phyloP scores from a whole-genome alignment of 2,329 filamentous ascomycete genomes.

The Graphilbum fragrans region DNA sequence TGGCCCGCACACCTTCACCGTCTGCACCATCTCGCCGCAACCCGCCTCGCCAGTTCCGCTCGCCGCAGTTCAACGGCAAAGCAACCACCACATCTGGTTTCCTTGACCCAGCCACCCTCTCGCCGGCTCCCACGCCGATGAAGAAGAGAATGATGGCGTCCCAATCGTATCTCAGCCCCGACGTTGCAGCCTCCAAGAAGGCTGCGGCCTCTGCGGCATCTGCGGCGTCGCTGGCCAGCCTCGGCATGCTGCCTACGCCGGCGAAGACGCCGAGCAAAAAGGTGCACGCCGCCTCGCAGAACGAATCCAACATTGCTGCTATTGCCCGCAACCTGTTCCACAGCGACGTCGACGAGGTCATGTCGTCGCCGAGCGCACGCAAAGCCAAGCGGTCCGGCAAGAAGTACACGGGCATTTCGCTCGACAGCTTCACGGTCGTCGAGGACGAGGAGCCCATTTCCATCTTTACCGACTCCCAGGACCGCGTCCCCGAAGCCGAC shows the following conservation, averaged over 20 bases:
- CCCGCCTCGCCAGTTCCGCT: slow-evolving; percentile 12
- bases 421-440: slow-evolving; percentile 47
- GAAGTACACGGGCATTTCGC: slow-evolving; percentile 40
- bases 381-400: slow-evolving; percentile 40
- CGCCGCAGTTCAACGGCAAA: slow-evolving; percentile 14
- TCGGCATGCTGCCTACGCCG: slow-evolving; percentile 61
- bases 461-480: slow-evolving; percentile 71
- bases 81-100: slow-evolving; percentile 8
- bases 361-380: slow-evolving; percentile 38
- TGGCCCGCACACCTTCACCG: slow-evolving; percentile 44
- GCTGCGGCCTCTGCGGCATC: slow-evolving; percentile 25
- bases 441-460: slow-evolving; percentile 48
- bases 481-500: slow-evolving; percentile 60
- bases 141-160: slow-evolving; percentile 36
- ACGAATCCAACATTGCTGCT: slow-evolving; percentile 35
- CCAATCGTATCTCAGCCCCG: slow-evolving; percentile 22
- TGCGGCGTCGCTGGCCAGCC: slow-evolving; percentile 6
- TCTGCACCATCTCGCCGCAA: slow-evolving; percentile 9
- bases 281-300: slow-evolving; percentile 34
- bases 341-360: slow-evolving; percentile 44
- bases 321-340: slow-evolving; percentile 52
- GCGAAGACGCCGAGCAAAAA: slow-evolving; percentile 63
- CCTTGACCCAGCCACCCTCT: slow-evolving; percentile 10
- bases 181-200: slow-evolving; percentile 16
- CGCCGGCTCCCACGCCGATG: slow-evolving; percentile 32